Evolutionary conservation across 805 yeast genomes (phyloP).

Genomic region (Metschnikowia chrysomelidarum): DNA sequence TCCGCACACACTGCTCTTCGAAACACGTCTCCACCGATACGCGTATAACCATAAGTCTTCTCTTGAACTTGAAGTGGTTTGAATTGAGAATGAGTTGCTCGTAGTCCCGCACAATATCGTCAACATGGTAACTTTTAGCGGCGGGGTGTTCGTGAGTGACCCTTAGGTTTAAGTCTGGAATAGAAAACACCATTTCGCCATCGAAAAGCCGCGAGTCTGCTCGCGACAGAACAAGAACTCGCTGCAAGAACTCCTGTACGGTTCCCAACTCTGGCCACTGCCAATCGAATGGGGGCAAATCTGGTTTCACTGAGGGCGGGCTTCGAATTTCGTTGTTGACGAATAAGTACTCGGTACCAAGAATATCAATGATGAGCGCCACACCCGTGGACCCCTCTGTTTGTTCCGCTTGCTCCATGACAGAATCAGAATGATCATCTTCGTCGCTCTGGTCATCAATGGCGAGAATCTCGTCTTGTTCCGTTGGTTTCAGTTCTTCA

Average conservation of each 20-base stretch:
- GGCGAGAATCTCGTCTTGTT: neutral
- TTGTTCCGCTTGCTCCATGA: too few relatives aligned
- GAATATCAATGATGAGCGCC: too few relatives aligned
- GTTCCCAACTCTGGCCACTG: neutral
- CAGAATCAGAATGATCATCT: too few relatives aligned
- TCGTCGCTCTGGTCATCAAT: too few relatives aligned
- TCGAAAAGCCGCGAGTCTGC: slow-evolving; percentile 22
- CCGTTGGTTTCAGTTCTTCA: too few relatives aligned
- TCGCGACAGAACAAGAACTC: slow-evolving; percentile 27
- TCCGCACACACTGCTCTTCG: slow-evolving; percentile 25
- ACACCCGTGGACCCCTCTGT: too few relatives aligned
- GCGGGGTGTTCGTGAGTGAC: slow-evolving; percentile 34
- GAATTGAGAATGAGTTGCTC: slow-evolving; percentile 7
- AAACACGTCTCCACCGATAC: slow-evolving; percentile 26
- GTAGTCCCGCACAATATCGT: slow-evolving; percentile 24
- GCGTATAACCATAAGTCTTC: slow-evolving; percentile 20
- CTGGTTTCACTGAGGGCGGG: too few relatives aligned
- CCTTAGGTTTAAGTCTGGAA: slow-evolving; percentile 29
- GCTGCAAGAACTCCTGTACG: slow-evolving; percentile 24
- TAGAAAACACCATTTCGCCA: slow-evolving; percentile 27
- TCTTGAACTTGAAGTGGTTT: slow-evolving; percentile 3
- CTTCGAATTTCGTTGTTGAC: too few relatives aligned
- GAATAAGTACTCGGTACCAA: too few relatives aligned
- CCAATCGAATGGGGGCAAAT: neutral
- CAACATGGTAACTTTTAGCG: slow-evolving; percentile 23